Conservation (phyloP, 805 yeast genomes). For the Candida pseudoglaebosa region DNA sequence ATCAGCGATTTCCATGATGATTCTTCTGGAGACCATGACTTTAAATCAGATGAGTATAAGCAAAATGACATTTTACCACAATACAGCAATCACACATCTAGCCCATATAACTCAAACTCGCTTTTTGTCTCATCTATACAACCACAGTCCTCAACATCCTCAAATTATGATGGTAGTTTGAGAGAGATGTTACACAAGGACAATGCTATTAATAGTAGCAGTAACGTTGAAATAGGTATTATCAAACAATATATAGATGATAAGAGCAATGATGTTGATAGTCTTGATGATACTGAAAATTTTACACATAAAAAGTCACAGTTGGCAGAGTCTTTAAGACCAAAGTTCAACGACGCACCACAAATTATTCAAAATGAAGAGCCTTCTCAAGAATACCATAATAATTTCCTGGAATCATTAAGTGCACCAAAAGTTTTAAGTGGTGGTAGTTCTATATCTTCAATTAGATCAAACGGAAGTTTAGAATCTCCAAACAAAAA, state of each 20-base stretch:
- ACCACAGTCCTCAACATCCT: neutral
- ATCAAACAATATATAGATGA: conserved; percentile 16
- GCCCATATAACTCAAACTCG: conserved; percentile 1
- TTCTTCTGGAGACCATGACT: neutral
- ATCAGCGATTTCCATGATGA: conserved; percentile 3
- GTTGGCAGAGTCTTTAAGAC: conserved; percentile 23
- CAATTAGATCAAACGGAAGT: conserved; percentile 25
- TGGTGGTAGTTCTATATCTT: conserved; percentile 26
- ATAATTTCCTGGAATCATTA: conserved; percentile 5
- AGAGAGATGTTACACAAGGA: neutral
- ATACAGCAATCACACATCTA: neutral
- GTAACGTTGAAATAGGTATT: conserved; percentile 16
- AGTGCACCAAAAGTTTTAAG: conserved; percentile 21
- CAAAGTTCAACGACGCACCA: conserved; percentile 29
- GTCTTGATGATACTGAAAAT: conserved; percentile 19
- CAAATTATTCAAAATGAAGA: conserved; percentile 18
- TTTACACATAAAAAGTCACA: conserved; percentile 19
- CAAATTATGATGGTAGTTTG: conserved; percentile 6
- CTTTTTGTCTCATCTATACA: conserved; percentile 2
- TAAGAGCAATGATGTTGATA: conserved; percentile 15
- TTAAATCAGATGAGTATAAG: neutral
- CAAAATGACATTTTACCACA: neutral
- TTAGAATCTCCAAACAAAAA: conserved; percentile 21
- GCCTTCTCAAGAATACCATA: neutral
- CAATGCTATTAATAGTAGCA: neutral